Conservation (phyloP, 306 rosid species). For the Cucumis melo region DNA sequence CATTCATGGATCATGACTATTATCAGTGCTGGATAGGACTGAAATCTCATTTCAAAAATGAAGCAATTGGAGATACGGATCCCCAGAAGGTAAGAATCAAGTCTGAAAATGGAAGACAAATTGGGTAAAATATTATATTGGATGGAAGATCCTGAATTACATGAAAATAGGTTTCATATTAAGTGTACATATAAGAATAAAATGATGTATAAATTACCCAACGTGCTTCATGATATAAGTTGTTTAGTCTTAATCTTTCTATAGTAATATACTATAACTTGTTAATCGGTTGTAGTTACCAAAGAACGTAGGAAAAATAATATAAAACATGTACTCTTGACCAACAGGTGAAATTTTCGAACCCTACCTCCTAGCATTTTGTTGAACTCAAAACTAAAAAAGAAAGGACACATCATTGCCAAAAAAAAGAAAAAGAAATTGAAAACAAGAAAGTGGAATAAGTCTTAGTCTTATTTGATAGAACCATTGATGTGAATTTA, state of each 20-base stretch:
- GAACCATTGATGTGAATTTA: too few relatives aligned
- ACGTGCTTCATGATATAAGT: not conserved
- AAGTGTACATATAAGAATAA: not conserved
- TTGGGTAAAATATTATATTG: not conserved
- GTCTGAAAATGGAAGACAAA: conserved; percentile 3
- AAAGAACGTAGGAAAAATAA: too few relatives aligned
- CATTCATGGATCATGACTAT: conserved; percentile 62
- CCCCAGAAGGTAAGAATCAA: conserved; percentile 2
- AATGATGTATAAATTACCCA: not conserved
- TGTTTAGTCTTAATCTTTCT: not conserved
- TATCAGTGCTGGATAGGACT: conserved; percentile 91
- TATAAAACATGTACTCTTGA: too few relatives aligned
- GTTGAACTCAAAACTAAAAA: too few relatives aligned
- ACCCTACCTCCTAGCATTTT: too few relatives aligned
- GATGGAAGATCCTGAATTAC: not conserved
- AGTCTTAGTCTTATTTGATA: too few relatives aligned
- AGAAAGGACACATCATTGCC: too few relatives aligned
- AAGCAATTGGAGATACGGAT: conserved; percentile 2
- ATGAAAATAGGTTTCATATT: not conserved
- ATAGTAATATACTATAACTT: not conserved
- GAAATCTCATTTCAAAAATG: conserved; percentile 46
- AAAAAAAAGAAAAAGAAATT: too few relatives aligned
- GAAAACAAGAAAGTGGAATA: too few relatives aligned
- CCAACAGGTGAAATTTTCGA: too few relatives aligned
- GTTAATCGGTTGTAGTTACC: too few relatives aligned